These are phyloP conservation scores for Metschnikowia santaceciliae DNA, from an alignment of 805 yeast species.

Conservation along the genomic window DNA sequence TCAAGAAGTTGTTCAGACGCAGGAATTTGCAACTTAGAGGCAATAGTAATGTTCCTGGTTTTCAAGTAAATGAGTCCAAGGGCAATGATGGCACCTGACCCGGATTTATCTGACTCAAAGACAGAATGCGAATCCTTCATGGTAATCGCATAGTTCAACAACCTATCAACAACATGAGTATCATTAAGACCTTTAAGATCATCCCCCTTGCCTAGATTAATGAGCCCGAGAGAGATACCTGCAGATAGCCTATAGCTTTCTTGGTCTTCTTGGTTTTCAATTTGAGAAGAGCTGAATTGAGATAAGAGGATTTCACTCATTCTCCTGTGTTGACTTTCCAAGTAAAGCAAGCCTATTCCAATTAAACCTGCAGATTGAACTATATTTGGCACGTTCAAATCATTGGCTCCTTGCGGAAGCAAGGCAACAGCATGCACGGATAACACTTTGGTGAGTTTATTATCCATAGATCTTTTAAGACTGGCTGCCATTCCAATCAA, in stretches of 20 bases:
- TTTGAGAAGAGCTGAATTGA: constrained; percentile 56
- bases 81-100: constrained; percentile 75
- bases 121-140: constrained; percentile 61
- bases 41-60: constrained; percentile 57
- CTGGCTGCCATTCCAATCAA: constrained; percentile 93
- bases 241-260: constrained; percentile 86
- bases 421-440: constrained; percentile 92
- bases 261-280: constrained; percentile 55
- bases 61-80: constrained; percentile 69
- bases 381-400: constrained; percentile 72
- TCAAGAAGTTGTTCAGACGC: constrained; percentile 54
- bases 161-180: constrained; percentile 56
- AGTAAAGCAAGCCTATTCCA: constrained; percentile 83
- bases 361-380: constrained; percentile 91
- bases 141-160: constrained; percentile 55
- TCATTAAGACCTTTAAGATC: constrained; percentile 57
- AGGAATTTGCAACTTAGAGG: constrained; percentile 60
- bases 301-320: constrained; percentile 77
- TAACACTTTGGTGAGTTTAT: constrained; percentile 81
- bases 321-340: constrained; percentile 74
- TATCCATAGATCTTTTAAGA: constrained; percentile 74
- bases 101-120: constrained; percentile 56
- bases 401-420: constrained; percentile 86
- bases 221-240: constrained; percentile 82
- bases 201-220: constrained; percentile 75